phyloP scores from a whole-genome alignment of 257 asterid species.

The Forsythia suspensa region DNA sequence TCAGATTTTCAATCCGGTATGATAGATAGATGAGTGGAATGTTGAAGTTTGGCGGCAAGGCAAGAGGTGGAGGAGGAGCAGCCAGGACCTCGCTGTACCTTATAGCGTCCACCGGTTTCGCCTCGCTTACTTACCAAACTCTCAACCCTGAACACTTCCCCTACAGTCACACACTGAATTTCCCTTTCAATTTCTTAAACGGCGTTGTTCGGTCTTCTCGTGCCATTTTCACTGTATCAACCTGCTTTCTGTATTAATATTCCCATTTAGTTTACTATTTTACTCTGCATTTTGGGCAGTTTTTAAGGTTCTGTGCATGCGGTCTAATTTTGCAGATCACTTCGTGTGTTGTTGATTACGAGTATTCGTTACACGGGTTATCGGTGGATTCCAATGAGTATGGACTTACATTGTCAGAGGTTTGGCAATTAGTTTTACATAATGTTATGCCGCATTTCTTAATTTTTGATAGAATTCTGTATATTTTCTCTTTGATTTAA shows the following conservation, averaged over 20 bases:
- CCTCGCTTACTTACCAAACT: slow-evolving; percentile 40
- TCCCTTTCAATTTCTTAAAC: slow-evolving; percentile 43
- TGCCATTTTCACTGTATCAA: slow-evolving; percentile 57
- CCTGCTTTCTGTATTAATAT: background rate
- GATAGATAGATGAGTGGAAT: background rate
- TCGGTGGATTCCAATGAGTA: slow-evolving; percentile 50
- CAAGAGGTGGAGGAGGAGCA: background rate
- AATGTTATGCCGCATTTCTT: background rate
- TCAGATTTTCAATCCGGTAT: too few species aligned
- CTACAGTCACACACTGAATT: slow-evolving; percentile 26
- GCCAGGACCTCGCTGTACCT: slow-evolving; percentile 33
- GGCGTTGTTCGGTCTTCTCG: slow-evolving; percentile 86
- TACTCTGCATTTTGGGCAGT: background rate
- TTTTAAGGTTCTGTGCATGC: background rate
- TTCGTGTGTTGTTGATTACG: slow-evolving; percentile 65
- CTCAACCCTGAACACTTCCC: slow-evolving; percentile 20
- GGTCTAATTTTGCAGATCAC: slow-evolving; percentile 44
- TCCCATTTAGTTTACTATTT: background rate
- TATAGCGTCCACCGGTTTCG: slow-evolving; percentile 56
- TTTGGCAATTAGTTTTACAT: slow-evolving; percentile 21
- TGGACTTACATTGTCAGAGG: slow-evolving; percentile 53
- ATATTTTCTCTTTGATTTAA: background rate
- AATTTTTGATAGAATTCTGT: background rate
- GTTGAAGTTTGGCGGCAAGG: slow-evolving; percentile 37
- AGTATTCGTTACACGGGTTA: slow-evolving; percentile 60